Base-by-base conservation (phyloP, 331 rosid species). In the Telfairia occidentalis region DNA sequence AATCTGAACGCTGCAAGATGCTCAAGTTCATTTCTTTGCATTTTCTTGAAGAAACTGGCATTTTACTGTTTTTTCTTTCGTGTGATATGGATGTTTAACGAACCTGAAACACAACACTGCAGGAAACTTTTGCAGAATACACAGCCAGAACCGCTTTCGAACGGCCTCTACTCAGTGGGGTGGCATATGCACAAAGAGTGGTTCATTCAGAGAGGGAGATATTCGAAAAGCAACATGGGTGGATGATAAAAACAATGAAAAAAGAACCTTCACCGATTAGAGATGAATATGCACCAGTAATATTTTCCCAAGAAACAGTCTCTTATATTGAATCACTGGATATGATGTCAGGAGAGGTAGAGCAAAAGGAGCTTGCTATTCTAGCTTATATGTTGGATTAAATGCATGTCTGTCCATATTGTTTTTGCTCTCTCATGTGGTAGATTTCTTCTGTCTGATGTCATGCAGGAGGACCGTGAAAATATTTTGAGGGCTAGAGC, bases 281-380 rank as follows among this genome's bases (percentile, higher is more conserved):
- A 76, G 99, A 95, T 76, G 99, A 92, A 88, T 95, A 95, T 80
- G 99, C 97, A 23, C 96, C 99, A 0, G 99, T 95, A 66, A 95
- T 95, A 77, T 95, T 95, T 74, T 87, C 92, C 0, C 99, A 92
- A 78, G 97, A 92, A 84, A 95, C 97, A 3, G 1, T 95, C 73
- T 89, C 99, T 67, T 92, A 95, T 79, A 86, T 95, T 18, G 89
- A 90, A 77, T 92, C 97, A 73, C 75, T 95, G 35, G 99, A 95
- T 86, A 95, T 95, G 99, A 95, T 95, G 99, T 95, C 99, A 0
- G 99, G 99, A 73, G 96, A 95, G 99, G 99, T 95, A 82, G 42
- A 46, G 43, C 21, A 46, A 69, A 15, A 13, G 3, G 54, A 21
- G 7, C 55, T 71, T 24, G 43, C 42, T 37, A 23, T 54, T 74